Conservation (phyloP, 805 yeast species). For the Brettanomyces naardenensis region DNA sequence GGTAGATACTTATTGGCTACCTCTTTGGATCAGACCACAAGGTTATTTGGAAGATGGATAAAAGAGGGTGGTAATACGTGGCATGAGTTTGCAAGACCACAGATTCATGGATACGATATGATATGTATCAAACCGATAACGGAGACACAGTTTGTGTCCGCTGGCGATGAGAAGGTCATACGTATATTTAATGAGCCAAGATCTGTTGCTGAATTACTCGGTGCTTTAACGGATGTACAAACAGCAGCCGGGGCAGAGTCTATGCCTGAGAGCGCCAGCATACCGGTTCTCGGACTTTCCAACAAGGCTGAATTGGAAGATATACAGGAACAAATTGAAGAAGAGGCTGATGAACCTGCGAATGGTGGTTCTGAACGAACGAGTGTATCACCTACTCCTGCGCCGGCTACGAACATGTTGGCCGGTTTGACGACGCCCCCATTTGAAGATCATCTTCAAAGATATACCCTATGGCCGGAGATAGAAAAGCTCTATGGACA, state of each 20-base stretch:
- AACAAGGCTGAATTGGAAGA: slow-evolving; percentile 70
- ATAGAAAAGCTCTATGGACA: slow-evolving; percentile 93
- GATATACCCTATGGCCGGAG: slow-evolving; percentile 93
- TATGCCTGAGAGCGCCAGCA: slow-evolving; percentile 71
- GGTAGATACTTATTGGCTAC: slow-evolving; percentile 69
- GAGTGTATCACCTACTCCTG: slow-evolving; percentile 22
- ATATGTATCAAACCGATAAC: slow-evolving; percentile 60
- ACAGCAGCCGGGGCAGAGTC: slow-evolving; percentile 6
- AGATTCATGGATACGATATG: slow-evolving; percentile 98
- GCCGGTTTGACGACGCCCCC: slow-evolving; percentile 54
- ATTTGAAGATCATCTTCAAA: slow-evolving; percentile 81
- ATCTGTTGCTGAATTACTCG: slow-evolving; percentile 58
- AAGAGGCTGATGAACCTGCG: slow-evolving; percentile 32
- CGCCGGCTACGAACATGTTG: slow-evolving; percentile 38
- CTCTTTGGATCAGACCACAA: slow-evolving; percentile 88
- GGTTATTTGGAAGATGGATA: slow-evolving; percentile 66
- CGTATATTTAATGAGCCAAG: slow-evolving; percentile 86
- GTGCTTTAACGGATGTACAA: slow-evolving; percentile 29
- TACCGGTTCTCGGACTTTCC: slow-evolving; percentile 90
- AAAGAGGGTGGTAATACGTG: slow-evolving; percentile 38
- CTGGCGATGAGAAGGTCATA: slow-evolving; percentile 91
- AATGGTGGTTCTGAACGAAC: slow-evolving; percentile 13
- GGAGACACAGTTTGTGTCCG: slow-evolving; percentile 68
- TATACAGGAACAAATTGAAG: slow-evolving; percentile 29
- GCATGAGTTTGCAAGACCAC: slow-evolving; percentile 95